phyloP scores from a whole-genome alignment of 768 basidiomycete species.

The Tulasnella sp. region DNA sequence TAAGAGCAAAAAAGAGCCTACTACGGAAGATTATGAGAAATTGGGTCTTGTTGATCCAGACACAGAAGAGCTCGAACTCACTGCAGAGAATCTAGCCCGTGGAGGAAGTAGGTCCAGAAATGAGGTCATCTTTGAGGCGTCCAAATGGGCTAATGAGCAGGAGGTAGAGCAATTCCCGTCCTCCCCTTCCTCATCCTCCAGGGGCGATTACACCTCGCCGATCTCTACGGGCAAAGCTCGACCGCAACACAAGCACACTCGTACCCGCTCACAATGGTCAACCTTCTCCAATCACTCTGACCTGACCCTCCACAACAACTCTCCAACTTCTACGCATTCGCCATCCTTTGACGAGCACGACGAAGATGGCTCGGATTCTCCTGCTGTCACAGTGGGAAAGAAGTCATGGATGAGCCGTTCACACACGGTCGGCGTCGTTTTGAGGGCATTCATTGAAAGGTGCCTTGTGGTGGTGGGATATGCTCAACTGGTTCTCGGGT shows the following conservation, averaged over 20 bases:
- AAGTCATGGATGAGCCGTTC: not conserved
- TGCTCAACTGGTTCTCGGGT: constrained; percentile 49
- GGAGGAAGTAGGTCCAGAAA: not conserved
- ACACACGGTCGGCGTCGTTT: not conserved
- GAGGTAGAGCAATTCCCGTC: not conserved
- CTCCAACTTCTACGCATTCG: not conserved
- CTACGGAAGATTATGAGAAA: constrained; percentile 1
- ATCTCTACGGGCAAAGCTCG: not conserved
- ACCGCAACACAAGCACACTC: not conserved
- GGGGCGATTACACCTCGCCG: not conserved
- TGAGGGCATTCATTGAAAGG: no score
- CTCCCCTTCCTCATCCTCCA: not conserved
- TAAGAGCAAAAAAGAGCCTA: not conserved
- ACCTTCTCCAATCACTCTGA: constrained; percentile 10
- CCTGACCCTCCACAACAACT: not conserved
- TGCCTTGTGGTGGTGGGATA: constrained; percentile 59
- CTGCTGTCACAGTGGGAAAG: not conserved
- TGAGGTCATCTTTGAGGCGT: constrained; percentile 1
- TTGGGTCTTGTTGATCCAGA: not conserved
- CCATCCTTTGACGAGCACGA: not conserved
- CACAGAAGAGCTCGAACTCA: not conserved
- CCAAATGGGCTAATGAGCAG: constrained; percentile 8
- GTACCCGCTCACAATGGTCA: not conserved
- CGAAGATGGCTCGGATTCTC: not conserved
- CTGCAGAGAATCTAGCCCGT: no score